A percentile compares a stretch with the other conserved stretches of the same genome.
phyloP scores from a whole-genome alignment of 306 rosid species.

The Crotalaria pallida region DNA sequence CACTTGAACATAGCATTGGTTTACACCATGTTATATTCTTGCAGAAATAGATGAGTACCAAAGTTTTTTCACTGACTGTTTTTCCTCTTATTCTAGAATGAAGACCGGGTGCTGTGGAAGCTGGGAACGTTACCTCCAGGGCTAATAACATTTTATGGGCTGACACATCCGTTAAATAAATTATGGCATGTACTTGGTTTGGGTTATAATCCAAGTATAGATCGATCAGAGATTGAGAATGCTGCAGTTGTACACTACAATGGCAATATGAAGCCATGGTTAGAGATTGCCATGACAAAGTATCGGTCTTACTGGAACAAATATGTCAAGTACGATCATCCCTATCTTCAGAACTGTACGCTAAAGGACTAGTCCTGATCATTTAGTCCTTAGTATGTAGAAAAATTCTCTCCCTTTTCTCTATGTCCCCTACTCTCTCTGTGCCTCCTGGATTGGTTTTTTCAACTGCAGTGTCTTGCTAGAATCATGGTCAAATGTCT shows the following conservation, averaged over 20 bases:
- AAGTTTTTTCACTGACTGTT: conserved; percentile 9
- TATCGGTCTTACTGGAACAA: conserved; percentile 80
- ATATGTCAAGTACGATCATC: conserved; percentile 69
- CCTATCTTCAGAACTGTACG: conserved; percentile 68
- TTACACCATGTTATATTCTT: conserved; percentile 1
- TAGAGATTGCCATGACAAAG: conserved; percentile 85
- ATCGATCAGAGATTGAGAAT: conserved; percentile 49
- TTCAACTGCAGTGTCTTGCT: conserved; percentile 28
- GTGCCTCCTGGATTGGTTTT: conserved; percentile 21
- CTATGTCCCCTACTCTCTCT: conserved; percentile 10
- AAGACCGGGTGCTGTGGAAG: conserved; percentile 89
- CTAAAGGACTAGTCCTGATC: conserved; percentile 36
- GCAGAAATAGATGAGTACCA: background rate
- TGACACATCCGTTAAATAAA: conserved; percentile 76
- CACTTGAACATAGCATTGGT: conserved; percentile 15
- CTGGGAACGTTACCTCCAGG: conserved; percentile 97
- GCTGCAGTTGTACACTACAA: conserved; percentile 94
- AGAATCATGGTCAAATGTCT: conserved; percentile 21
- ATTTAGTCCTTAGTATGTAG: background rate
- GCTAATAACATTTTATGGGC: conserved; percentile 82
- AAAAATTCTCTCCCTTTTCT: conserved; percentile 1
- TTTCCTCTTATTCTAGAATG: conserved; percentile 54
- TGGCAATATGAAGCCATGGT: conserved; percentile 97
- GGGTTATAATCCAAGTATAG: conserved; percentile 89
- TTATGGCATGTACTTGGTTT: conserved; percentile 98